Conservation (phyloP, 495 filamentous ascomycete genomes). For the Bombardia bombarda region DNA sequence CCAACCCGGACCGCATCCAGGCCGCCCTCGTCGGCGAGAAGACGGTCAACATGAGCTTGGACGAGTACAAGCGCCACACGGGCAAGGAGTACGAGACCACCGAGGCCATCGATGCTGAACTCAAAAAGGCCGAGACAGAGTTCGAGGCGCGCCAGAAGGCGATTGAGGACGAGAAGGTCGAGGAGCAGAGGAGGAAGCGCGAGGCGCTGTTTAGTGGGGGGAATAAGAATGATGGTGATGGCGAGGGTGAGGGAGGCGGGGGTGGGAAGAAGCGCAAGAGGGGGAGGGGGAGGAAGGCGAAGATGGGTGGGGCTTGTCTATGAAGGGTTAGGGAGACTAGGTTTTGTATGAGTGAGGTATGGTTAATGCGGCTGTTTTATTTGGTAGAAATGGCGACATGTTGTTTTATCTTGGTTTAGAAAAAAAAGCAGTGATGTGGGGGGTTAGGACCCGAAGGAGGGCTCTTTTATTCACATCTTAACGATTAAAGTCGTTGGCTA, state of each 20-base stretch:
- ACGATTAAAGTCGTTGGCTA: no score
- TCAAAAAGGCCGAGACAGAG: slow-evolving; percentile 55
- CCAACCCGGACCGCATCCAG: slow-evolving; percentile 60
- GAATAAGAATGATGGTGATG: slow-evolving; percentile 23
- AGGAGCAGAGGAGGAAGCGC: slow-evolving; percentile 43
- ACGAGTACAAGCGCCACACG: slow-evolving; percentile 57
- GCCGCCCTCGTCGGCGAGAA: slow-evolving; percentile 55
- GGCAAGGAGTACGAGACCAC: slow-evolving; percentile 46
- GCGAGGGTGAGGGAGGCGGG: slow-evolving; percentile 28
- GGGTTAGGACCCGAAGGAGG: no score
- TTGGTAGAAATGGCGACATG: no score
- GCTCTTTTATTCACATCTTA: no score
- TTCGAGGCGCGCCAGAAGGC: slow-evolving; percentile 50
- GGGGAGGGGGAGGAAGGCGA: slow-evolving; percentile 16
- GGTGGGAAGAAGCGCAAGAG: slow-evolving; percentile 20
- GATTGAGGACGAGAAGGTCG: slow-evolving; percentile 33
- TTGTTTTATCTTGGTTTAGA: no score
- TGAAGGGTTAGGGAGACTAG: no score
- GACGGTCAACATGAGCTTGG: slow-evolving; percentile 52
- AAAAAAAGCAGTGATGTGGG: no score
- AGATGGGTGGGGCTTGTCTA: no score
- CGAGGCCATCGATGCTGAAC: slow-evolving; percentile 64
- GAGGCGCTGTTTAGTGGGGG: slow-evolving; percentile 43
- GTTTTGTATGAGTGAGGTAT: no score
- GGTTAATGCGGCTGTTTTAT: no score